Percentiles rank a stretch among this genome's conserved stretches.
phyloP scores from a whole-genome alignment of 78 protist genomes.

The Parvularia atlantis region DNA sequence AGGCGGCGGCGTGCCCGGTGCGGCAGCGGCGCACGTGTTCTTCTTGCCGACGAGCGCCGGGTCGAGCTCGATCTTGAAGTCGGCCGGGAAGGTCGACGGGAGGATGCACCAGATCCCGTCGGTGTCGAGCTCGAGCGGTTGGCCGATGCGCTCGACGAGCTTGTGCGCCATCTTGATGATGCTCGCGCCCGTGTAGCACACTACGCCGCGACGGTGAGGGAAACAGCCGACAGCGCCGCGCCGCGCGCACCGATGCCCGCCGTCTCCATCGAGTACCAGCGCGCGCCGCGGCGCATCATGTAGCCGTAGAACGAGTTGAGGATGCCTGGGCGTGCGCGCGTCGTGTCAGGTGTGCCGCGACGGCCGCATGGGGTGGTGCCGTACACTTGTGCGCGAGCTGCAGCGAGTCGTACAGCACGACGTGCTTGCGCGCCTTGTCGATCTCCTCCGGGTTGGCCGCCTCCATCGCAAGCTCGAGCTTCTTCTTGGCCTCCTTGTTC shows the following conservation, averaged over 20 bases:
- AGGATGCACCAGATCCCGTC: constrained; percentile 99
- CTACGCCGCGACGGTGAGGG: constrained; percentile 16
- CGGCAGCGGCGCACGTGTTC: too few relatives aligned
- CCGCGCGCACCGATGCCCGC: constrained; percentile 79
- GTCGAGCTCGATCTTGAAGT: constrained; percentile 38
- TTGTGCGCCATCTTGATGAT: constrained; percentile 78
- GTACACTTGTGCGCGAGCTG: constrained; percentile 99
- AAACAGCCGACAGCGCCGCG: background rate
- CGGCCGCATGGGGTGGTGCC: too few relatives aligned
- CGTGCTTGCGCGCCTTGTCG: constrained; percentile 32
- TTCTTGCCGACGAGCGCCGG: too few relatives aligned
- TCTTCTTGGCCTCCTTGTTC: constrained; percentile 64
- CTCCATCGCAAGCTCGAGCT: constrained; percentile 36
- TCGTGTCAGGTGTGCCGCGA: too few relatives aligned
- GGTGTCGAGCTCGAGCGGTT: constrained; percentile 98
- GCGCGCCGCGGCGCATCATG: constrained; percentile 95
- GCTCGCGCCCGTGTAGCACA: constrained; percentile 90
- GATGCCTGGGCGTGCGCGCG: too few relatives aligned
- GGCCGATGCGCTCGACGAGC: constrained; percentile 84
- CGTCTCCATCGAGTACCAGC: constrained; percentile 99
- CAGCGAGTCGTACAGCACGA: constrained; percentile 92
- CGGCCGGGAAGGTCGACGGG: constrained; percentile 91
- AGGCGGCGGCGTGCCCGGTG: too few relatives aligned
- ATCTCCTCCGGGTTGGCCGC: background rate
- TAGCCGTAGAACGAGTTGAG: constrained; percentile 99